Conservation (phyloP, 176 grass and related monocot genomes). For the Oryza rufipogon region DNA sequence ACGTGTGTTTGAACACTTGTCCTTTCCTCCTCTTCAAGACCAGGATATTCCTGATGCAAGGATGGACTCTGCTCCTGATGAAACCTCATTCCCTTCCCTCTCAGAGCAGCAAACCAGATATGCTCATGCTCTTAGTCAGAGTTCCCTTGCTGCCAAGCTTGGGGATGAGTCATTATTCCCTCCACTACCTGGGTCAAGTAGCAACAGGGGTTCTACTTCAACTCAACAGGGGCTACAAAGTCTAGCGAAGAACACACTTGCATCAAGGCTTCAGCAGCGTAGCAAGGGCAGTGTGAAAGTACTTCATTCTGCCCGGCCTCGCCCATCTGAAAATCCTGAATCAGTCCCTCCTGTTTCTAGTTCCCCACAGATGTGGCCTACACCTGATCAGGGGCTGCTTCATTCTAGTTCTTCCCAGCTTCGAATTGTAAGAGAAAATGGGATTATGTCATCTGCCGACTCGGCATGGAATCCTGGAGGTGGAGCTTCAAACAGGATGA, state of each 20-base stretch:
- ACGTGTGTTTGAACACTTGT: conserved; percentile 63
- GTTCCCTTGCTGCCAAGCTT: conserved; percentile 47
- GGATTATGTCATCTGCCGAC: conserved; percentile 29
- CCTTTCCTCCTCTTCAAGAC: conserved; percentile 86
- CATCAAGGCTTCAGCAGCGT: conserved; percentile 72
- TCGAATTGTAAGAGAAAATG: conserved; percentile 52
- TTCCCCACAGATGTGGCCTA: conserved; percentile 47
- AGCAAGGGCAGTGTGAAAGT: conserved; percentile 57
- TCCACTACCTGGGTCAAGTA: conserved; percentile 82
- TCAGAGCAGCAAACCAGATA: conserved; percentile 73
- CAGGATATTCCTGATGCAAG: conserved; percentile 55
- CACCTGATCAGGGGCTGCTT: conserved; percentile 44
- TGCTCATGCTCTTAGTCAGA: conserved; percentile 75
- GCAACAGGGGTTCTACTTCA: conserved; percentile 52
- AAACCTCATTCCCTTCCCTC: conserved; percentile 64
- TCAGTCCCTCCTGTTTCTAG: conserved; percentile 37
- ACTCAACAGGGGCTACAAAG: conserved; percentile 59
- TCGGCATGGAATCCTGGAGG: conserved; percentile 47
- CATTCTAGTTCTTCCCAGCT: conserved; percentile 45
- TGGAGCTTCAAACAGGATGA: conserved; percentile 54
- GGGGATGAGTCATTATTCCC: conserved; percentile 82
- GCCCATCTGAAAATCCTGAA: conserved; percentile 50
- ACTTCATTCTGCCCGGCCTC: conserved; percentile 57
- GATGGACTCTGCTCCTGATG: conserved; percentile 53
- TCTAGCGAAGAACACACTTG: conserved; percentile 75